Conservation (phyloP, 2,329 filamentous ascomycete genomes). For the Fusarium chaquense region DNA sequence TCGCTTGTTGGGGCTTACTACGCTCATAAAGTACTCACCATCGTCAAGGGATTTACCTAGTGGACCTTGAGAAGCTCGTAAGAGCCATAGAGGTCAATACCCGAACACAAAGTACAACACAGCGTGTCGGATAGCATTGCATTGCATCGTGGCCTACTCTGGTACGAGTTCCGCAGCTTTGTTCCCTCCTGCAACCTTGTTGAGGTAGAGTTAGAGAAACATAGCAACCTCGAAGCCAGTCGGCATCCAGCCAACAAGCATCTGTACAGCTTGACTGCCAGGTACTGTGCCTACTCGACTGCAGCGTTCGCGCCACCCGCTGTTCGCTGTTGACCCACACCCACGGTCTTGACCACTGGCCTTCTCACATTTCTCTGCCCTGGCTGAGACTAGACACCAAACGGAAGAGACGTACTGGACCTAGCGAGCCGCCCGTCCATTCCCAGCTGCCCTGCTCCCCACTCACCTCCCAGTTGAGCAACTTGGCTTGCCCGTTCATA, state of each 20-base stretch:
- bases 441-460: conserved; percentile 31
- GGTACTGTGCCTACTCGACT: conserved; percentile 39
- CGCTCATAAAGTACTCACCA: conserved; percentile 12
- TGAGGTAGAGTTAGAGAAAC: conserved; percentile 16
- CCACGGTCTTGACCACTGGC: conserved; percentile 35
- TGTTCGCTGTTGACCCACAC: conserved; percentile 46
- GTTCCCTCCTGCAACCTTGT: conserved; percentile 7
- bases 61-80: conserved; percentile 30
- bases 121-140: conserved; percentile 13
- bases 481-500: conserved; percentile 33
- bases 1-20: conserved; percentile 37
- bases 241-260: conserved; percentile 32
- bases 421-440: conserved; percentile 23
- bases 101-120: conserved; percentile 29
- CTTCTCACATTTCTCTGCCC: conserved; percentile 20
- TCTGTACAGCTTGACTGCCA: conserved; percentile 31
- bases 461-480: conserved; percentile 28
- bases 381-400: conserved; percentile 19
- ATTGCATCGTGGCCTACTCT: conserved; percentile 13
- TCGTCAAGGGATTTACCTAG: conserved; percentile 22
- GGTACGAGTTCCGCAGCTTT: conserved; percentile 12
- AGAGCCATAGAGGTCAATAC: conserved; percentile 32
- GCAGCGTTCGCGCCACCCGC: conserved; percentile 50
- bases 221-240: conserved; percentile 28
- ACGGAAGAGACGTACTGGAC: conserved; percentile 23